Percentiles rank a stretch among this genome's conserved stretches.
phyloP scores from a whole-genome alignment of 2,329 filamentous ascomycete genomes.

The Alternaria atra region DNA sequence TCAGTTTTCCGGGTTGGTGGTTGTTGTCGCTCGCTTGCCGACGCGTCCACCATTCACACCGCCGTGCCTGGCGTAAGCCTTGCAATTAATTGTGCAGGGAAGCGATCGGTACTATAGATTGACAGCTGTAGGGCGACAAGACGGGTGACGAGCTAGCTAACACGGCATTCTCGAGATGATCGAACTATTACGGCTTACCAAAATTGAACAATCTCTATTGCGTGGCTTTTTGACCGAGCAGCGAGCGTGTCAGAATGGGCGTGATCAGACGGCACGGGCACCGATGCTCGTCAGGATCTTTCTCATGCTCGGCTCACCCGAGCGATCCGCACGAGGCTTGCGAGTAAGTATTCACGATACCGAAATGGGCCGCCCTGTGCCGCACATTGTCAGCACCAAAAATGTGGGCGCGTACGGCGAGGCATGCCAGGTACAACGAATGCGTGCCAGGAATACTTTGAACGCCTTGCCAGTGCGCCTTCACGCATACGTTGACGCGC shows the following conservation, averaged over 20 bases:
- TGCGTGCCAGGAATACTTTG: slow-evolving; percentile 11
- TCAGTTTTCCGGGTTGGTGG: slow-evolving; percentile 31
- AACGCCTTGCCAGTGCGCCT: slow-evolving; percentile 14
- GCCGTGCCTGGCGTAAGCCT: slow-evolving; percentile 38
- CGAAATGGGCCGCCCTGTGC: slow-evolving; percentile 26
- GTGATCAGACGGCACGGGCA: slow-evolving; percentile 40
- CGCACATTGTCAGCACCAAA: slow-evolving; percentile 19
- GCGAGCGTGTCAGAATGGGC: slow-evolving; percentile 34
- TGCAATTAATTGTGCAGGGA: slow-evolving; percentile 34
- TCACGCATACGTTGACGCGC: neutral
- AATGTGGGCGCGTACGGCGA: slow-evolving; percentile 16
- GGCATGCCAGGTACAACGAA: slow-evolving; percentile 8
- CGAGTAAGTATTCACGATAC: slow-evolving; percentile 36
- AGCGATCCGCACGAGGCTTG: slow-evolving; percentile 44
- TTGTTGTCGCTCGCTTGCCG: slow-evolving; percentile 31
- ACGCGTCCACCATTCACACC: slow-evolving; percentile 27
- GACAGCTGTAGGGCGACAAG: slow-evolving; percentile 47
- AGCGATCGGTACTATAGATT: slow-evolving; percentile 31
- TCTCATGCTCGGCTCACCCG: slow-evolving; percentile 42
- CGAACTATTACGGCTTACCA: slow-evolving; percentile 24
- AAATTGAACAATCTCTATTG: slow-evolving; percentile 10
- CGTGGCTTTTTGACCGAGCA: slow-evolving; percentile 27
- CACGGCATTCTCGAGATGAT: slow-evolving; percentile 18
- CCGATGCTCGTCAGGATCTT: slow-evolving; percentile 38
- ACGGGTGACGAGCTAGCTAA: slow-evolving; percentile 24